Evolutionary conservation across 2,329 filamentous ascomycete genomes (phyloP).

Genomic region (Stromatinia cepivora): DNA sequence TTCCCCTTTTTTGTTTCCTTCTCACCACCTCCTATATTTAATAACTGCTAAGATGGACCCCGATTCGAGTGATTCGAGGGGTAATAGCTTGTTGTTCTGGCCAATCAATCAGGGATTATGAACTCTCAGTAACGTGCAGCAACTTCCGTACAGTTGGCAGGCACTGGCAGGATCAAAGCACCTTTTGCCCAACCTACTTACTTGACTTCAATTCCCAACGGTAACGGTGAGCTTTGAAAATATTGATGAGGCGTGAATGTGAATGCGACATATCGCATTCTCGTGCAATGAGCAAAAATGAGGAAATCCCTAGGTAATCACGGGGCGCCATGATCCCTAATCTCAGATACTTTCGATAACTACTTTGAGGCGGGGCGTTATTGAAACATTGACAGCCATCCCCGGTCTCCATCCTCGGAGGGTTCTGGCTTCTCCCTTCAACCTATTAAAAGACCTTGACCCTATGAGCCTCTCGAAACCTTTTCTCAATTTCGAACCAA

Average conservation of each 20-base stretch:
- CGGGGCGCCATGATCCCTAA: conserved; percentile 17
- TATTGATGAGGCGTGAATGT: conserved; percentile 8
- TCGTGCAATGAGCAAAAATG: conserved; percentile 10
- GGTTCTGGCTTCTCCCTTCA: background rate
- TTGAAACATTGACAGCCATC: conserved; percentile 7
- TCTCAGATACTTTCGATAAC: conserved; percentile 6
- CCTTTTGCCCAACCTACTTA: conserved; percentile 21
- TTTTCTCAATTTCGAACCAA: background rate
- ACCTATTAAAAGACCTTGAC: background rate
- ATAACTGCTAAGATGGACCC: conserved; percentile 20
- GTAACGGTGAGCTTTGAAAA: conserved; percentile 20
- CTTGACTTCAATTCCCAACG: conserved; percentile 10
- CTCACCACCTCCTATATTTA: background rate
- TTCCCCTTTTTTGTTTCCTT: conserved; percentile 14
- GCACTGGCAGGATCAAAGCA: conserved; percentile 11
- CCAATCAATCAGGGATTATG: conserved; percentile 9
- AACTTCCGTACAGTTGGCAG: conserved; percentile 21
- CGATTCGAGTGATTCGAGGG: conserved; percentile 22
- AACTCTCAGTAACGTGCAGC: conserved; percentile 19
- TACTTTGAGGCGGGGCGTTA: conserved; percentile 19
- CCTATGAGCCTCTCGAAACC: background rate
- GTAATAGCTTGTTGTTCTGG: conserved; percentile 12
- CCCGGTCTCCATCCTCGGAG: conserved; percentile 8
- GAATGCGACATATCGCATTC: conserved; percentile 21
- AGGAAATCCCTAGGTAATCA: conserved; percentile 18